Evolutionary conservation across 2,329 filamentous ascomycete species (phyloP).

Genomic region (Calonectria hongkongensis): DNA sequence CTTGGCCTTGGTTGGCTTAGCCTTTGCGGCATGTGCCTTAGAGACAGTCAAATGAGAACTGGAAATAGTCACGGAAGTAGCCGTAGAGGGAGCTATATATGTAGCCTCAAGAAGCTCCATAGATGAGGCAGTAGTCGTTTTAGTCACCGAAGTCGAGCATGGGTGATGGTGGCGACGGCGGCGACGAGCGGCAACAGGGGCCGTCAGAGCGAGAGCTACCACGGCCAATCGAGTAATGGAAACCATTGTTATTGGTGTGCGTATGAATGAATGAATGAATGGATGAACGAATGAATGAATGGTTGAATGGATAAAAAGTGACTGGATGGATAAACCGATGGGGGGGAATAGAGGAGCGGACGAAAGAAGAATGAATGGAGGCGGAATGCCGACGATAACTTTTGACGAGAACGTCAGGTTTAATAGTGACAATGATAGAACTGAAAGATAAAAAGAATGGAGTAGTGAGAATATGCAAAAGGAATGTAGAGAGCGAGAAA

Average conservation of each 20-base stretch:
- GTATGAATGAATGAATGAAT: background rate
- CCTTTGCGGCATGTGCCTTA: background rate
- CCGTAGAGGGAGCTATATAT: background rate
- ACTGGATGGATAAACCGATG: background rate
- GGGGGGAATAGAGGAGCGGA: background rate
- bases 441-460: background rate
- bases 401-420: background rate
- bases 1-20: constrained; percentile 5
- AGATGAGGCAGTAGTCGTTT: background rate
- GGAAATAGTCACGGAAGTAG: constrained; percentile 1
- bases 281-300: background rate
- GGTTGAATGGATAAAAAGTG: background rate
- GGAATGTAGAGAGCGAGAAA: constrained; percentile 7
- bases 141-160: background rate
- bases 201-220: constrained; percentile 42
- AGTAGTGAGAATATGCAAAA: constrained; percentile 15
- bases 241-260: constrained; percentile 43
- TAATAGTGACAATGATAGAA: background rate
- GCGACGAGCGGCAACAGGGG: constrained; percentile 42
- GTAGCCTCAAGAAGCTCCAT: background rate
- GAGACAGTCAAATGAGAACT: background rate
- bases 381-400: background rate
- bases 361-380: background rate
- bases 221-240: constrained; percentile 42
- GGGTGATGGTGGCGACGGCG: background rate